Evolutionary conservation across 805 yeast species (phyloP).

Genomic region (Cyberlindnera lachancei): DNA sequence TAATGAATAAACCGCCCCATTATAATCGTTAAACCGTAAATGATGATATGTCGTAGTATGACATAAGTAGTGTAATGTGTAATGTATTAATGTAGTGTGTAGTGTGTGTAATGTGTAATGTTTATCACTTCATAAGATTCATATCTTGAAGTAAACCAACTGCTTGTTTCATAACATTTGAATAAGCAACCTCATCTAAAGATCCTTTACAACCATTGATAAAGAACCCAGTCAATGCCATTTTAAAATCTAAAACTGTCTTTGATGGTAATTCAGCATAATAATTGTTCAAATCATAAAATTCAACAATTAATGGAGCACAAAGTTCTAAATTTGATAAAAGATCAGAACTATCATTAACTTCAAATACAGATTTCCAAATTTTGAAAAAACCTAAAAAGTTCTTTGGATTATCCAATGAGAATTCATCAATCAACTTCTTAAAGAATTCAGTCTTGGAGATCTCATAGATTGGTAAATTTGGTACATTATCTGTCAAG

Average conservation of each 20-base stretch:
- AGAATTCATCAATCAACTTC: constrained; percentile 14
- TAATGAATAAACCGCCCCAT: too few relatives aligned
- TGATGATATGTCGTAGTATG: not conserved
- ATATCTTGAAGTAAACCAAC: constrained; percentile 10
- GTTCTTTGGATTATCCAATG: constrained; percentile 14
- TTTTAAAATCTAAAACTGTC: constrained; percentile 25
- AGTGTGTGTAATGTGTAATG: not conserved
- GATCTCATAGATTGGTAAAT: constrained; percentile 17
- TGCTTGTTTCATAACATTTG: constrained; percentile 12
- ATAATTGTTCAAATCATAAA: constrained; percentile 28
- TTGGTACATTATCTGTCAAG: constrained; percentile 11
- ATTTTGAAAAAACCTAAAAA: constrained; percentile 26
- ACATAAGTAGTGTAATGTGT: too few relatives aligned
- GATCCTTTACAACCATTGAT: constrained; percentile 1
- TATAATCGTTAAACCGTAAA: constrained; percentile 1
- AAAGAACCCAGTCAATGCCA: constrained; percentile 23
- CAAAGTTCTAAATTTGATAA: constrained; percentile 23
- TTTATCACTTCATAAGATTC: constrained; percentile 4
- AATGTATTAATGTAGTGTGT: not conserved
- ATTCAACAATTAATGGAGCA: constrained; percentile 28
- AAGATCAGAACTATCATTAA: constrained; percentile 5
- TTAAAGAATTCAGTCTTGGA: constrained; percentile 26
- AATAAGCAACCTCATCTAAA: constrained; percentile 1
- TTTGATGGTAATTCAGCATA: constrained; percentile 21
- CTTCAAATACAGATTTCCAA: constrained; percentile 25